phyloP scores from a whole-genome alignment of 2,329 filamentous ascomycete genomes.

The Neopestalotiopsis clavispora region DNA sequence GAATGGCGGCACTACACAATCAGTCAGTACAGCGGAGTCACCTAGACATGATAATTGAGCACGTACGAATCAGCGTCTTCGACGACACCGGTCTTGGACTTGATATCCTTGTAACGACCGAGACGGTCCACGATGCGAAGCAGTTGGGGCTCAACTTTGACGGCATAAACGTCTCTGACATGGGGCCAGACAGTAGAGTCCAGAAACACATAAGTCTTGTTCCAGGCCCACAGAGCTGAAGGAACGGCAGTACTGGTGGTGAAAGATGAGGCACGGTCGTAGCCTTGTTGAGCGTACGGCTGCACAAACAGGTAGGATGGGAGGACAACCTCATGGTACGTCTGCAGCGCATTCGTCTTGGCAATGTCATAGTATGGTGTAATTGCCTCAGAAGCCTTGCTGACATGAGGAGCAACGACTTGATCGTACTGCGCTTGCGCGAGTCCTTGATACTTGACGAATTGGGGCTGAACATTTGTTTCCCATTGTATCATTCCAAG shows the following conservation, averaged over 20 bases:
- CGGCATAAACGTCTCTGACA: conserved; percentile 77
- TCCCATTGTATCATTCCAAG: conserved; percentile 78
- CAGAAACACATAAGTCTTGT: conserved; percentile 71
- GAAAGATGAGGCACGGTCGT: conserved; percentile 69
- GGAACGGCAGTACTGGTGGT: conserved; percentile 74
- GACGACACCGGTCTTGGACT: conserved; percentile 34
- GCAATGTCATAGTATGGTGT: conserved; percentile 76
- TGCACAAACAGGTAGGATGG: conserved; percentile 77
- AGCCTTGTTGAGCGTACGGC: conserved; percentile 75
- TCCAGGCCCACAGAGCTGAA: conserved; percentile 72
- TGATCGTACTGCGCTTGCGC: conserved; percentile 71
- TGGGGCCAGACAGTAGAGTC: conserved; percentile 82
- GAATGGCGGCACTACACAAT: conserved; percentile 14
- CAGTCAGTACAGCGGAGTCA: conserved; percentile 2
- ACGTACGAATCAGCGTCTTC: conserved; percentile 41
- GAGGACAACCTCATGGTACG: conserved; percentile 74
- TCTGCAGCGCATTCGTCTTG: conserved; percentile 65
- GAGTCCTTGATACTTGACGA: conserved; percentile 67
- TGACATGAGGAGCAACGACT: conserved; percentile 75
- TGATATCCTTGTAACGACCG: conserved; percentile 69
- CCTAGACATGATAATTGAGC: conserved; percentile 7
- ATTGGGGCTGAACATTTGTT: conserved; percentile 74
- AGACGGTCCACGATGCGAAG: conserved; percentile 90
- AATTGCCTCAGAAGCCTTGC: conserved; percentile 60
- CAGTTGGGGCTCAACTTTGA: conserved; percentile 95